Percentiles rank a stretch among this genome's conserved stretches.
These are phyloP conservation scores for Fusarium sp. DNA, from an alignment of 2,329 filamentous ascomycete species.

Conservation along the genomic window DNA sequence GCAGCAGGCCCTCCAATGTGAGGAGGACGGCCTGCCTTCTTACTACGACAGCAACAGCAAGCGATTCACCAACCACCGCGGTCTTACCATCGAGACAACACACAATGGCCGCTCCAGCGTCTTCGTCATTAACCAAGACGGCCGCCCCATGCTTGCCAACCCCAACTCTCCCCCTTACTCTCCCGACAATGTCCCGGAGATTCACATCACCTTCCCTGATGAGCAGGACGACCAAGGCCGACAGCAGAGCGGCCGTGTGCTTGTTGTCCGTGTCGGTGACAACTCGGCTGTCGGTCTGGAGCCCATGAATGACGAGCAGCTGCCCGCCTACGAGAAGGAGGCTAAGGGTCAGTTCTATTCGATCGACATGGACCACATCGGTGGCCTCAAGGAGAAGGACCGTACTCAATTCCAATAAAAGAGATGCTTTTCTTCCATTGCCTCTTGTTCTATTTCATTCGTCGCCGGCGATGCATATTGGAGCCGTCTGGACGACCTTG, in stretches of 20 bases:
- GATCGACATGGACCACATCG: constrained; percentile 94
- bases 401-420: constrained; percentile 57
- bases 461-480: constrained; percentile 48
- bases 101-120: constrained; percentile 75
- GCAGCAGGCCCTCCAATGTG: constrained; percentile 58
- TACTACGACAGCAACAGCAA: constrained; percentile 74
- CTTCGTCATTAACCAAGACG: constrained; percentile 84
- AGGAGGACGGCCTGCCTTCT: constrained; percentile 72
- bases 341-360: constrained; percentile 88
- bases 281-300: constrained; percentile 88
- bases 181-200: constrained; percentile 90
- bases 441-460: constrained; percentile 32
- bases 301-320: constrained; percentile 83
- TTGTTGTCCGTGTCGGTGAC: constrained; percentile 93
- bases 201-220: constrained; percentile 97
- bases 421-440: constrained; percentile 29
- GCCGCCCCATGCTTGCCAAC: constrained; percentile 80
- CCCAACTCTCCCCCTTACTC: constrained; percentile 82
- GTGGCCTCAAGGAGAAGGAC: constrained; percentile 93
- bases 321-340: constrained; percentile 91
- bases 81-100: constrained; percentile 72
- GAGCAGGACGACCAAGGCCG: constrained; percentile 91
- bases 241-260: constrained; percentile 86
- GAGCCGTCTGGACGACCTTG: constrained; percentile 49
- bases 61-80: constrained; percentile 66